Base-by-base conservation (phyloP, 257 asterid genomes). In the Primulina huaijiensis region DNA sequence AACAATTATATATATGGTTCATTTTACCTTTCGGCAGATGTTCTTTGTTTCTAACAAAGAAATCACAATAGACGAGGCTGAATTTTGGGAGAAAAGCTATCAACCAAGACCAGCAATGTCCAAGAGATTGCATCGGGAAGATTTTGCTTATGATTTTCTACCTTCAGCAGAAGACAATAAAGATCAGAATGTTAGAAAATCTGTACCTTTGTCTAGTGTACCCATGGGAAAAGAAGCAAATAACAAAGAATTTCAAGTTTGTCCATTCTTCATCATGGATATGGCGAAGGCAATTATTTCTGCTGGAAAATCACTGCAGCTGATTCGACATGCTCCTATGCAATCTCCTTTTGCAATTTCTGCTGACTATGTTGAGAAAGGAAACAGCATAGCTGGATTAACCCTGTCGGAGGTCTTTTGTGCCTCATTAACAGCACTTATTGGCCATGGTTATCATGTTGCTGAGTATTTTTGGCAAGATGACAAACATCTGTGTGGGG, bases 81-180 rank as follows among this genome's bases (percentile, higher is more conserved):
- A 90, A 75, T 93, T 90, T 79, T 93, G 99, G 99, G 99, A 89
- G 86, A 88, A 88, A 82, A 91, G 99, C 90, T 91, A 87, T 78
- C 82, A 80, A 78, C 89, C 75, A 25, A 85, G 96, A 78, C 77
- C 83, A 59, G 72, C 84, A 71, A 76, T 76, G 72, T 68, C 77
- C 62, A 78, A 73, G 60, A 87, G 83, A 65, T 71, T 74, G 33
- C 53, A 55, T 9, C 71, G 72, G 65, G 29, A 70, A 38, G 81
- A 71, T 67, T 67, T 82, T 67, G 56, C 80, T n/a, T 43, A 82
- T 69, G 83, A 79, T 40, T 79, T 69, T 68, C 83, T 64, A 50
- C 78, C 79, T 67, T 62, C 76, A 56, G 61, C 64, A 43, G 82
- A 75, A 68, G 83, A 58, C 69, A 79, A 74, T 70, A 86, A 79